These are phyloP conservation scores for Saturnispora serradocipensis DNA, from an alignment of 805 yeast species.

Conservation along the genomic window DNA sequence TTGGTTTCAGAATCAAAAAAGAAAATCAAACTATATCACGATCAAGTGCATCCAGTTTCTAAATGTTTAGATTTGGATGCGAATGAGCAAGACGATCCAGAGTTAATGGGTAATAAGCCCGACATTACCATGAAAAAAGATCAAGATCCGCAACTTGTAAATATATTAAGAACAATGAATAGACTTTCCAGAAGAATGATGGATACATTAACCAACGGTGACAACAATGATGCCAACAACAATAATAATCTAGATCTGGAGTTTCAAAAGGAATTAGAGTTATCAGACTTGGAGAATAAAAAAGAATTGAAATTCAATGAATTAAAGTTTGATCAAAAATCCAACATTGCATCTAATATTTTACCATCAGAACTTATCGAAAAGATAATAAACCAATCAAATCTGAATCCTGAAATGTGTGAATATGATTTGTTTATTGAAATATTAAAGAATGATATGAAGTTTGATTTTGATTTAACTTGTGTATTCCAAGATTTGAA, in stretches of 20 bases:
- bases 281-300: slow-evolving; percentile 43
- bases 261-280: slow-evolving; percentile 37
- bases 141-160: slow-evolving; percentile 57
- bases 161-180: slow-evolving; percentile 82
- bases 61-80: slow-evolving; percentile 73
- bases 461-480: slow-evolving; percentile 19
- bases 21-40: slow-evolving; percentile 29
- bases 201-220: slow-evolving; percentile 38
- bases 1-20: slow-evolving; percentile 20
- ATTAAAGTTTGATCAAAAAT: slow-evolving; percentile 27
- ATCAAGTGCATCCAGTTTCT: slow-evolving; percentile 40
- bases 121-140: slow-evolving; percentile 79
- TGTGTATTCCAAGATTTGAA: slow-evolving; percentile 20
- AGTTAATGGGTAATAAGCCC: slow-evolving; percentile 67
- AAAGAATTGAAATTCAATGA: slow-evolving; percentile 44
- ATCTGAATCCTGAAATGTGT: slow-evolving; percentile 20
- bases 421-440: slow-evolving; percentile 21
- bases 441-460: slow-evolving; percentile 17
- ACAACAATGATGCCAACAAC: slow-evolving; percentile 18
- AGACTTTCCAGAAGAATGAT: slow-evolving; percentile 77
- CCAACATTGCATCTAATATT: slow-evolving; percentile 21
- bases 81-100: slow-evolving; percentile 73
- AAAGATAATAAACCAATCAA: slow-evolving; percentile 18
- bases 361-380: slow-evolving; percentile 18
- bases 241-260: slow-evolving; percentile 28